phyloP scores from a whole-genome alignment of 208 protist species.

The Acanthamoeba triangularis region DNA sequence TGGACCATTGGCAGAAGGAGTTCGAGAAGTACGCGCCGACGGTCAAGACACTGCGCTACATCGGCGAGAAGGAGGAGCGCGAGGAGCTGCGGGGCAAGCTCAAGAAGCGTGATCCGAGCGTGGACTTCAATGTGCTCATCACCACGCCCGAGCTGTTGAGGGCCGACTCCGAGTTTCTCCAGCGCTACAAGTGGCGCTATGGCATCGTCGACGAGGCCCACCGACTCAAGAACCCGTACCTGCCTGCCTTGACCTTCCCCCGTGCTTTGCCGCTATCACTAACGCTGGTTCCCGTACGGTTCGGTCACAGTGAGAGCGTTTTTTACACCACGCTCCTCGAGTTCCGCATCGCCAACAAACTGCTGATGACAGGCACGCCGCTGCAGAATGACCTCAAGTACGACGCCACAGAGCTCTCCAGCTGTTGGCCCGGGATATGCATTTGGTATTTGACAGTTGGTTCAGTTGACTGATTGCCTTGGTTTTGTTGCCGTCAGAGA shows the following conservation, averaged over 20 bases:
- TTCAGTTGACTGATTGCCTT: background rate
- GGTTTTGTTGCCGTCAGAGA: conserved; percentile 79
- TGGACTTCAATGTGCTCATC: conserved; percentile 95
- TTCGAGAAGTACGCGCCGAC: conserved; percentile 94
- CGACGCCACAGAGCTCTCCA: background rate
- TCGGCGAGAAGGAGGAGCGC: conserved; percentile 95
- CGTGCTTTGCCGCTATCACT: background rate
- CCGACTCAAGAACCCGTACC: conserved; percentile 91
- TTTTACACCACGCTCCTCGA: conserved; percentile 86
- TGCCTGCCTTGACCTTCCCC: background rate
- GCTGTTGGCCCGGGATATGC: too few relatives aligned
- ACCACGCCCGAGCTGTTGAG: conserved; percentile 96
- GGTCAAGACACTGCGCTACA: conserved; percentile 95
- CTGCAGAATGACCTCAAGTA: conserved; percentile 89
- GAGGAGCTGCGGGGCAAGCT: conserved; percentile 91
- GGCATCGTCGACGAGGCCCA: conserved; percentile 95
- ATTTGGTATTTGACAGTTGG: background rate
- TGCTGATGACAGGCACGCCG: conserved; percentile 93
- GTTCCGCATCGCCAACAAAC: conserved; percentile 83
- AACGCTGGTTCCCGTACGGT: background rate
- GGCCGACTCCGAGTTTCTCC: conserved; percentile 87
- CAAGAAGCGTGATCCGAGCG: conserved; percentile 81
- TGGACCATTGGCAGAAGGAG: conserved; percentile 98
- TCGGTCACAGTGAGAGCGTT: conserved; percentile 78
- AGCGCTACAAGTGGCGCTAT: conserved; percentile 91